phyloP scores from a whole-genome alignment of 2,329 filamentous ascomycete species.

The Aspergillus sergii region DNA sequence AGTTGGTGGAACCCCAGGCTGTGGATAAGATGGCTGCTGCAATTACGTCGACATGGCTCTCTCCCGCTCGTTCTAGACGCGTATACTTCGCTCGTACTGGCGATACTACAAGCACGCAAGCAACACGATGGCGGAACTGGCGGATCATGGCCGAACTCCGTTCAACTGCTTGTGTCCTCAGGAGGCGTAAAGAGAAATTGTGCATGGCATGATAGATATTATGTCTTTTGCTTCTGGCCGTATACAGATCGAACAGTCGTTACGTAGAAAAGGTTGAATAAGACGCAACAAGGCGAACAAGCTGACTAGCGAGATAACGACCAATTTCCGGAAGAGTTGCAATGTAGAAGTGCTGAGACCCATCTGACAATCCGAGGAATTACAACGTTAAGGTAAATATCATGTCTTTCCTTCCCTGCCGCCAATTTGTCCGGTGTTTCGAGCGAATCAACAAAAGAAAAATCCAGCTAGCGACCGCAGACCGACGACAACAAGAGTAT shows the following conservation, averaged over 20 bases:
- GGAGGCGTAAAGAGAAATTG: slow-evolving; percentile 16
- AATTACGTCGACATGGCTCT: not conserved
- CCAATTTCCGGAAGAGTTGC: slow-evolving; percentile 39
- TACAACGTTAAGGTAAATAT: slow-evolving; percentile 45
- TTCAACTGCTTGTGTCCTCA: slow-evolving; percentile 15
- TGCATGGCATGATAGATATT: slow-evolving; percentile 17
- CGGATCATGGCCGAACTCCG: slow-evolving; percentile 20
- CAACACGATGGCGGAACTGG: slow-evolving; percentile 24
- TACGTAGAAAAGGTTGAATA: slow-evolving; percentile 41
- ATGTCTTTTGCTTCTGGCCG: slow-evolving; percentile 31
- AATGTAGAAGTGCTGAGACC: slow-evolving; percentile 43
- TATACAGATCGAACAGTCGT: slow-evolving; percentile 45
- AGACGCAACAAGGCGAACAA: slow-evolving; percentile 42
- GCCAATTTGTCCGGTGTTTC: slow-evolving; percentile 43
- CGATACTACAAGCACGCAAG: slow-evolving; percentile 26
- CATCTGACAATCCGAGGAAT: slow-evolving; percentile 48
- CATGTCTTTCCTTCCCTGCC: slow-evolving; percentile 39
- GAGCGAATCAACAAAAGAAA: slow-evolving; percentile 44
- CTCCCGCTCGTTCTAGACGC: not conserved
- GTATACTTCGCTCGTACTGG: slow-evolving; percentile 14
- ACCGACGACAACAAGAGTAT: slow-evolving; percentile 36
- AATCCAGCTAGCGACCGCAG: slow-evolving; percentile 42
- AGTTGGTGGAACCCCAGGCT: not conserved
- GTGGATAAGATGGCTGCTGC: not conserved
- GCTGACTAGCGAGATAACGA: slow-evolving; percentile 45